phyloP scores from a whole-genome alignment of 441 rosid species.

The Brassica hybrid region DNA sequence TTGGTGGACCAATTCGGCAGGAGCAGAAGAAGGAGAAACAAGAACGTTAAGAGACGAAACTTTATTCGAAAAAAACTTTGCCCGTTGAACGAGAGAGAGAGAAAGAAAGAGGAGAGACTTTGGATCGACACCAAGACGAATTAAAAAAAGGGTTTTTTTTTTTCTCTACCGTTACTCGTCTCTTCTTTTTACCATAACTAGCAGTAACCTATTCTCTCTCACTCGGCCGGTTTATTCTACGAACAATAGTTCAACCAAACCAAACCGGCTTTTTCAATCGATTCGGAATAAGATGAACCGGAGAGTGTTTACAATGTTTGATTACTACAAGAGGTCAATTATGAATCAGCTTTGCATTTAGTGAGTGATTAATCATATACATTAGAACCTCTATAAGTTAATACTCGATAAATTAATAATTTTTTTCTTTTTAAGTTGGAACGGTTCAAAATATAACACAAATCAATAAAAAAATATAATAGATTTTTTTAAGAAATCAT shows the following conservation, averaged over 20 bases:
- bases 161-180: conserved; percentile 9
- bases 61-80: too few relatives aligned
- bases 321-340: background rate
- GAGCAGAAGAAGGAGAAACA: too few relatives aligned
- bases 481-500: too few relatives aligned
- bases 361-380: background rate
- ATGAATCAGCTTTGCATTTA: background rate
- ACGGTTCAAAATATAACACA: too few relatives aligned
- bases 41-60: too few relatives aligned
- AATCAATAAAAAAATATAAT: too few relatives aligned
- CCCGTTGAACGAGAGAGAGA: too few relatives aligned
- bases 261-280: background rate
- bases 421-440: too few relatives aligned
- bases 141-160: background rate
- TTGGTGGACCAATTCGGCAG: too few relatives aligned
- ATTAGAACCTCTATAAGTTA: too few relatives aligned
- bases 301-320: background rate
- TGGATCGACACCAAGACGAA: background rate
- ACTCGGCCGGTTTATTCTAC: conserved; percentile 29
- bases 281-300: background rate
- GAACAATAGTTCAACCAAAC: background rate
- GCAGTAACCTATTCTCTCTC: conserved; percentile 18
- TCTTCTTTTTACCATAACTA: conserved; percentile 27
- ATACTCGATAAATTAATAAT: too few relatives aligned
- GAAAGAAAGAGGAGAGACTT: conserved; percentile 32